phyloP scores from a whole-genome alignment of 2,329 filamentous ascomycete species.

The Exophiala aquamarina region DNA sequence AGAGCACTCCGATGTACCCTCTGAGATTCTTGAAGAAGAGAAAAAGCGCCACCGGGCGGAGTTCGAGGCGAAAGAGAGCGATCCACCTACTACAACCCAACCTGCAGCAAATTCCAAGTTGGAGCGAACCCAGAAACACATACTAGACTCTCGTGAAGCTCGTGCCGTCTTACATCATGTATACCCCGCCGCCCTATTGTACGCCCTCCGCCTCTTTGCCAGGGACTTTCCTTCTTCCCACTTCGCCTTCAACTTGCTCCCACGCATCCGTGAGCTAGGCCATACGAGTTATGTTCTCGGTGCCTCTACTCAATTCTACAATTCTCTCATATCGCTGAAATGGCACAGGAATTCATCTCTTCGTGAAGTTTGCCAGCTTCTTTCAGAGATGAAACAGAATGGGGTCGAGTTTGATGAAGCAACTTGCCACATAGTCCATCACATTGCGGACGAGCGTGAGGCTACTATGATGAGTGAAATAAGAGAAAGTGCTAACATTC shows the following conservation, averaged over 20 bases:
- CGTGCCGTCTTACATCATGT: constrained; percentile 26
- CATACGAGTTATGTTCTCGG: constrained; percentile 44
- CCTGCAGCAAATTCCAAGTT: no score
- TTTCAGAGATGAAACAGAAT: constrained; percentile 45
- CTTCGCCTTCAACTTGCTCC: constrained; percentile 41
- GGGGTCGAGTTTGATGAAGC: constrained; percentile 39
- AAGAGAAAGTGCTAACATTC: not conserved
- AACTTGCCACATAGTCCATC: constrained; percentile 30
- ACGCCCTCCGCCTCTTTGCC: constrained; percentile 41
- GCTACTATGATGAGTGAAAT: constrained; percentile 6
- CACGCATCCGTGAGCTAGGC: constrained; percentile 41
- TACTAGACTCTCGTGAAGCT: not conserved
- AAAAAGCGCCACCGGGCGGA: no score
- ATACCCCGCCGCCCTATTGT: constrained; percentile 43
- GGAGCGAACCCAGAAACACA: not conserved
- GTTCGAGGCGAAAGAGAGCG: no score
- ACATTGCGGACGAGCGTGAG: constrained; percentile 18
- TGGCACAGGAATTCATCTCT: constrained; percentile 45
- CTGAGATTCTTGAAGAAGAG: no score
- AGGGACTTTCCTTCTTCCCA: constrained; percentile 41
- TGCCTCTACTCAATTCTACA: constrained; percentile 42
- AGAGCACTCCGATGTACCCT: no score
- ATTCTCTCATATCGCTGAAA: constrained; percentile 43
- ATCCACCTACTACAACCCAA: no score
- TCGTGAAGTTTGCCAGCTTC: constrained; percentile 38